Conservation (phyloP, 1,139 yeast genomes). For the Saccharomycopsis hybrid region DNA sequence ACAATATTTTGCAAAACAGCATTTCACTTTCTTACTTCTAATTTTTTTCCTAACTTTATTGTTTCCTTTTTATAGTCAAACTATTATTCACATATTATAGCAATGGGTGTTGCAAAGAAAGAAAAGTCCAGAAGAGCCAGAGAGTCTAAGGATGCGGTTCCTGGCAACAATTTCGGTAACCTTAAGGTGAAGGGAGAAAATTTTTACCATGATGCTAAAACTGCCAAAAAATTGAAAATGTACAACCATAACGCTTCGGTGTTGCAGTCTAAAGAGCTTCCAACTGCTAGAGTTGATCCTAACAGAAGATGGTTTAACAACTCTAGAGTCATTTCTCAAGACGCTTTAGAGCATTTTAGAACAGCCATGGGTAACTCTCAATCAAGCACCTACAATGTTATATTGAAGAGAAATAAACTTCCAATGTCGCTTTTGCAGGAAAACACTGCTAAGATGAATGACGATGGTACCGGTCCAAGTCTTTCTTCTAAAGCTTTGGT, state of each 20-base stretch:
- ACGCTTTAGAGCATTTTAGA: slow-evolving; percentile 88
- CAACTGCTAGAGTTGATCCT: slow-evolving; percentile 91
- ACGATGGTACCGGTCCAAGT: slow-evolving; percentile 20
- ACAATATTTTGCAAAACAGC: not conserved
- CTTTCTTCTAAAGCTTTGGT: slow-evolving; percentile 60
- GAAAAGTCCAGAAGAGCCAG: slow-evolving; percentile 82
- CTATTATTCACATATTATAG: no score
- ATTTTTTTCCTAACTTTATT: not conserved
- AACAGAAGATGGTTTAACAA: slow-evolving; percentile 97
- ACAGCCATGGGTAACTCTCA: slow-evolving; percentile 80
- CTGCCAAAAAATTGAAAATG: slow-evolving; percentile 86
- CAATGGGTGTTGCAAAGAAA: slow-evolving; percentile 90
- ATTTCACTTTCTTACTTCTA: not conserved
- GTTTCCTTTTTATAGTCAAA: not conserved
- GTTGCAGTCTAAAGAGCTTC: slow-evolving; percentile 81
- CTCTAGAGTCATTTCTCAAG: slow-evolving; percentile 95
- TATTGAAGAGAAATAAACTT: slow-evolving; percentile 80
- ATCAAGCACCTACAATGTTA: slow-evolving; percentile 81
- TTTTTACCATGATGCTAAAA: slow-evolving; percentile 90
- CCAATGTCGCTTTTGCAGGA: slow-evolving; percentile 96
- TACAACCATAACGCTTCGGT: slow-evolving; percentile 86
- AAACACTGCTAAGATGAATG: slow-evolving; percentile 48
- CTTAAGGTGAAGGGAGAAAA: slow-evolving; percentile 94
- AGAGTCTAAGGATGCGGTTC: slow-evolving; percentile 76
- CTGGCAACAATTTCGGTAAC: slow-evolving; percentile 33